These are phyloP conservation scores for Didymella exigua DNA, from an alignment of 2,329 filamentous ascomycete species.

Conservation along the genomic window DNA sequence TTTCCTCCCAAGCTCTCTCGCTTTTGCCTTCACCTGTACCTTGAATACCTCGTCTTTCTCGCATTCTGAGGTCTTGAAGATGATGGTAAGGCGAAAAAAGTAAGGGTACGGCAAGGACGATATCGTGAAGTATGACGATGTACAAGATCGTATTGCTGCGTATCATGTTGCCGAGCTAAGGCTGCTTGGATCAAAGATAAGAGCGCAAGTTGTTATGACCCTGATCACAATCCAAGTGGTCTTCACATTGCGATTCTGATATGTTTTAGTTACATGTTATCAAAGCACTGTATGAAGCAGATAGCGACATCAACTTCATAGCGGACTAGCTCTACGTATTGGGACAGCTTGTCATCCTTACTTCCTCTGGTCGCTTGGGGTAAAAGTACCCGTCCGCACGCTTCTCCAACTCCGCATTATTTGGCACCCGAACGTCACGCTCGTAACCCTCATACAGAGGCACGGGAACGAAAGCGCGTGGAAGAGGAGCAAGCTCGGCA, in stretches of 20 bases:
- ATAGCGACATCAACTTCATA: neutral
- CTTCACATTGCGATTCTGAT: neutral
- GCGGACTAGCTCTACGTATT: neutral
- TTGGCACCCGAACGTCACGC: neutral
- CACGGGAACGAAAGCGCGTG: neutral
- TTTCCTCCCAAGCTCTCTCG: neutral
- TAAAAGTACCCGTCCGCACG: slow-evolving; percentile 2
- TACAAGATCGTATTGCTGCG: neutral
- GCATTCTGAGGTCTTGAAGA: neutral
- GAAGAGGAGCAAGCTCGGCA: slow-evolving; percentile 1
- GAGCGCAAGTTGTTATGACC: neutral
- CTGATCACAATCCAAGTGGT: neutral
- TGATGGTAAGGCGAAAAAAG: neutral
- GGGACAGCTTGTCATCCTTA: neutral
- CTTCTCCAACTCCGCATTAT: neutral
- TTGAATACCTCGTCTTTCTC: neutral
- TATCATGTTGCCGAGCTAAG: too few relatives aligned
- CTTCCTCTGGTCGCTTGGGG: neutral
- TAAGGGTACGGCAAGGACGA: neutral
- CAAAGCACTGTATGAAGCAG: neutral
- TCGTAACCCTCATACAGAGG: neutral
- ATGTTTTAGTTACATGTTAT: neutral
- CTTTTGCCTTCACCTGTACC: neutral
- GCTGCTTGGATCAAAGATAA: neutral
- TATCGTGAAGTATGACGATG: neutral